Percentiles rank a stretch among this genome's conserved stretches.
Conservation (phyloP, 306 rosid species). For the Acacia confusa region DNA sequence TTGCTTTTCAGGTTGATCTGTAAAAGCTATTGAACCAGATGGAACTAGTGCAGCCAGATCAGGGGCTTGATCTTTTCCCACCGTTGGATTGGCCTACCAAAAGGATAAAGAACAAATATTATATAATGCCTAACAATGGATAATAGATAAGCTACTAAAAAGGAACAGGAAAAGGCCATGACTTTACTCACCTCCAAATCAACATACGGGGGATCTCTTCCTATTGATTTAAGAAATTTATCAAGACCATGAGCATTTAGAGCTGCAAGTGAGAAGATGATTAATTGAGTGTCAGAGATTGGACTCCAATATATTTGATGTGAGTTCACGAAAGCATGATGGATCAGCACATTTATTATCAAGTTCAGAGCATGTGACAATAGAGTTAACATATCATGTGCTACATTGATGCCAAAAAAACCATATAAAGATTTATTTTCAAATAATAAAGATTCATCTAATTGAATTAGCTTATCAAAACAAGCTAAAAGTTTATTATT, state of each 20-base stretch:
- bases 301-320: background rate
- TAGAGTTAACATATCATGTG: background rate
- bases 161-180: conserved; percentile 13
- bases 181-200: conserved; percentile 84
- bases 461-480: too few species aligned
- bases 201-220: conserved; percentile 76
- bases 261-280: conserved; percentile 50
- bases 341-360: background rate
- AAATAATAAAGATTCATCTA: background rate
- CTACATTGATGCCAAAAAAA: background rate
- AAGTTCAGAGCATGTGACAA: background rate
- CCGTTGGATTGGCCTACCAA: conserved; percentile 75
- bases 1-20: conserved; percentile 58
- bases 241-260: conserved; percentile 62
- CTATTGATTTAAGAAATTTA: conserved; percentile 75
- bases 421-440: background rate
- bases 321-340: background rate
- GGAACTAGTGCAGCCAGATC: conserved; percentile 90
- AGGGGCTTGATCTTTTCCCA: conserved; percentile 96
- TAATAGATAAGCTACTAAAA: background rate
- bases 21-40: conserved; percentile 44
- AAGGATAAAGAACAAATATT: conserved; percentile 12
- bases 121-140: background rate
- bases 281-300: background rate
- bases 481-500: background rate